These are phyloP conservation scores for Piper betle DNA, from an alignment of 164 flowering plant genomes.

Conservation along the genomic window DNA sequence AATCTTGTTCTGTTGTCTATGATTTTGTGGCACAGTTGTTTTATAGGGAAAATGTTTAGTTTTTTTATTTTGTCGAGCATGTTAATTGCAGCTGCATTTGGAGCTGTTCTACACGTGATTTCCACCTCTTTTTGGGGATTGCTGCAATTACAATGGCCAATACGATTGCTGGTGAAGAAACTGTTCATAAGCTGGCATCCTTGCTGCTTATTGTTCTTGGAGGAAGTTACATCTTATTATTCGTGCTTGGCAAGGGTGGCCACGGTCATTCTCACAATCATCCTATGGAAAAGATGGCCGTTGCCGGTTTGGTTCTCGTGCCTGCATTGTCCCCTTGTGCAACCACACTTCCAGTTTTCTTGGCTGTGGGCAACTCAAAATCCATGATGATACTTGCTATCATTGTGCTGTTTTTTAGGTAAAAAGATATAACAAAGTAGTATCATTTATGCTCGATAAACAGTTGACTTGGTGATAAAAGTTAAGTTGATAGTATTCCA, in stretches of 20 bases:
- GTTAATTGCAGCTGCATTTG: slow-evolving; percentile 70
- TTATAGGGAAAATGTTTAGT: too few relatives aligned
- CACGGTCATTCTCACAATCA: slow-evolving; percentile 91
- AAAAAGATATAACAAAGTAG: not conserved
- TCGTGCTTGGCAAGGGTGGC: slow-evolving; percentile 74
- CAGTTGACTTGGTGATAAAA: too few relatives aligned
- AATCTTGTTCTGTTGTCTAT: not conserved
- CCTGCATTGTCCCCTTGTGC: slow-evolving; percentile 99
- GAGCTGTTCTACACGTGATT: slow-evolving; percentile 89
- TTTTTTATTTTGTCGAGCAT: not conserved
- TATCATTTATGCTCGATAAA: not conserved
- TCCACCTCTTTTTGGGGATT: slow-evolving; percentile 95
- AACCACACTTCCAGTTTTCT: slow-evolving; percentile 97
- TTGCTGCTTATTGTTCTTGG: slow-evolving; percentile 83
- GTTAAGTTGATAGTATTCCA: too few relatives aligned
- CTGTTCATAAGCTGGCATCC: slow-evolving; percentile 93
- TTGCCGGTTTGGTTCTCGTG: slow-evolving; percentile 92
- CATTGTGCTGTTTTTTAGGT: slow-evolving; percentile 92
- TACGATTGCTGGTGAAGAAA: slow-evolving; percentile 97
- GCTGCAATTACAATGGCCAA: slow-evolving; percentile 92
- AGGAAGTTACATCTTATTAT: slow-evolving; percentile 65
- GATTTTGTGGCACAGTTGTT: not conserved
- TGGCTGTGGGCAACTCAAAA: slow-evolving; percentile 94
- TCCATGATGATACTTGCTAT: slow-evolving; percentile 98
- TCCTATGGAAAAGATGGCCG: slow-evolving; percentile 99